Base-by-base conservation (phyloP, 2,329 filamentous ascomycete genomes). In the Clonostachys solani region DNA sequence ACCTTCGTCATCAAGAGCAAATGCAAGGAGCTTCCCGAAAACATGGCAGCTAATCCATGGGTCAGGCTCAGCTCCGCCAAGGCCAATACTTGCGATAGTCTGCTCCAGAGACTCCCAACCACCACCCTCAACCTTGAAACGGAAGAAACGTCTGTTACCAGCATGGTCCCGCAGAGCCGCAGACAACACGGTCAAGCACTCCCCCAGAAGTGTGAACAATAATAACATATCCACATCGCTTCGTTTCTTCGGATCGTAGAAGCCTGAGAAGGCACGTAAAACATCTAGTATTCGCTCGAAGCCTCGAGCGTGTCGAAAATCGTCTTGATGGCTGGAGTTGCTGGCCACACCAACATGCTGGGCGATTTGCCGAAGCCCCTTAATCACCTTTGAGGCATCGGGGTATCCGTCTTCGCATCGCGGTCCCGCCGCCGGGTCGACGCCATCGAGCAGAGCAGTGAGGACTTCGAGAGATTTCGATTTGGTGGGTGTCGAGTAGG, bases 121-220 rank as follows among this genome's bases (percentile, higher is more conserved):
- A 48, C 85, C 87, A 18, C 81, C 84, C 49, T 88, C 80, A 33
- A 95, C 82, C 54, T 83, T 78, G 54, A 83, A 84, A 49, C 83
- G 80, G 63, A 97, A 97, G 70, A 92, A 96, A 56, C 88, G 82
- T 59, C 86, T 81, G 67, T 97, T 99, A 17, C 92, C 92, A 42
- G 86, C 77, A 64, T 97, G 91, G 42, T 83, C 83, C 46, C 83
- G 80, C 54, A 99, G 78, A 13, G 84, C 83, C 43, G 86, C 85
- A 2, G 87, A 85, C 29, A 97, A 69, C 13, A 94, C 81, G 33
- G 82, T 82, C 37, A 94, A 72, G n/a, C 87, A 77, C 9, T 78
- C 78, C 58, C 90, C 81, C 16, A 95, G 71, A 16, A 92, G 71
- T 50, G 80, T 77, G 58, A 90, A 87, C 48, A 89, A 72, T 41